Base-by-base conservation (phyloP, 495 filamentous ascomycete species). In the Massariosphaeria phaeospora region DNA sequence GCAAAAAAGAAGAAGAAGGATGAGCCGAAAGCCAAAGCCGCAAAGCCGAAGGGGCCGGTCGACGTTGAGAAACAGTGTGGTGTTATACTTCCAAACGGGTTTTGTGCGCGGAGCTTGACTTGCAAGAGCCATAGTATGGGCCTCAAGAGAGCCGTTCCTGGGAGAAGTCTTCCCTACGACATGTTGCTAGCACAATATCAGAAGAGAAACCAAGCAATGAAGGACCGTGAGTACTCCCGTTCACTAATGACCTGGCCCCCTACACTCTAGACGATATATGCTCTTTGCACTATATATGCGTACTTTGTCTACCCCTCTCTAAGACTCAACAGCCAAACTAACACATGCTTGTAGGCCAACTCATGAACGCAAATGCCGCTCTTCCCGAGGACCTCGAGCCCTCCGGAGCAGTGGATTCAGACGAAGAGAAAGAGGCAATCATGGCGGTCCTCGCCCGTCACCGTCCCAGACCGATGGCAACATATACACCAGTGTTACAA, bases 61-160 rank as follows among this genome's bases (percentile, higher is more conserved):
- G 94, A 98, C 71, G 93, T 98, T 24, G 93, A 97, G 72, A 85
- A 85, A 67, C 94, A 98, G 74, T 98, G 93, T 64, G 93, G 93
- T 77, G 93, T 98, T 17, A 77, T 82, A 36, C 79, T 96, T 38
- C 79, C 87, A 0, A 84, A 85, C 65, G 91, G 93, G 1, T 87
- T 86, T 48, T 98, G 93, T 66, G 93, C 93, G 6, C 75, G 93
- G 25, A 91, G 86, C 2, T 75, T 98, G 50, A 98, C 93, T 1
- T 98, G 93, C 76, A 98, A 98, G 75, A 90, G 85, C 52, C 93
- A 98, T 62, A 85, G 82, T 27, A 97, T 98, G 94, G 91, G 93
- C 10, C 85, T 93, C 6, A 98, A 98, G 72, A 80, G 93, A 59
- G 81, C 83, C 0, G 93, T 98, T 2, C 85, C 90, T 12, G 93